phyloP scores from a whole-genome alignment of 2,329 filamentous ascomycete genomes.

The Blastomyces percursus region DNA sequence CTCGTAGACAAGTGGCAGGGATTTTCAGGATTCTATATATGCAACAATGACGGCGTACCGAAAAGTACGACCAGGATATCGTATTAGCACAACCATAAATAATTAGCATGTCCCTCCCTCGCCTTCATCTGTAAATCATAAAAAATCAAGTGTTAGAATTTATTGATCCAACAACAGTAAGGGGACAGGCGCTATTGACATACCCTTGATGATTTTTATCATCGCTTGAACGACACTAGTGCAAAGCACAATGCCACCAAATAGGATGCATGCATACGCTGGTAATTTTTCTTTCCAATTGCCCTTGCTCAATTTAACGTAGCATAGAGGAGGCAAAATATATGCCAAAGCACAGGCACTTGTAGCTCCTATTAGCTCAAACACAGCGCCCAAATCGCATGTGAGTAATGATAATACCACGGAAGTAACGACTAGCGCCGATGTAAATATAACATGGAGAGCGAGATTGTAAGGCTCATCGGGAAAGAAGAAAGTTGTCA shows the following conservation, averaged over 20 bases:
- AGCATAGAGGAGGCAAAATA: slow-evolving; percentile 88
- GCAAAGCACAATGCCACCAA: slow-evolving; percentile 68
- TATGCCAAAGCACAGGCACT: slow-evolving; percentile 91
- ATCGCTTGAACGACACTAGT: slow-evolving; percentile 67
- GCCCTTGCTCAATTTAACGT: slow-evolving; percentile 76
- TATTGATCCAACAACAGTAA: not conserved
- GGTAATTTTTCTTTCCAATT: slow-evolving; percentile 65
- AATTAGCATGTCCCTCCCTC: slow-evolving; percentile 22
- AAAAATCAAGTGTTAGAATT: slow-evolving; percentile 4
- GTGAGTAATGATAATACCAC: slow-evolving; percentile 71
- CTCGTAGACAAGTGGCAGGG: too few relatives aligned
- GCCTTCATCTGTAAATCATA: slow-evolving; percentile 23
- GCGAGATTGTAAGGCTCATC: slow-evolving; percentile 67
- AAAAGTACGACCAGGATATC: not conserved
- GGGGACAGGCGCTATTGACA: slow-evolving; percentile 16
- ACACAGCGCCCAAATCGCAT: slow-evolving; percentile 87
- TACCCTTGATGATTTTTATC: slow-evolving; percentile 50
- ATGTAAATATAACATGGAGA: slow-evolving; percentile 78
- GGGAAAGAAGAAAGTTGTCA: slow-evolving; percentile 73
- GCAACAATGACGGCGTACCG: not conserved
- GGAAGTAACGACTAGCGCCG: slow-evolving; percentile 65
- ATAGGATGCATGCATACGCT: slow-evolving; percentile 58
- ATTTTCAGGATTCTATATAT: not conserved
- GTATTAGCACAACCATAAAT: not conserved
- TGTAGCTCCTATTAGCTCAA: slow-evolving; percentile 91